A percentile compares a stretch with the other conserved stretches of the same genome.
phyloP scores from a whole-genome alignment of 202 grass and related monocot species.

The Setaria italica region DNA sequence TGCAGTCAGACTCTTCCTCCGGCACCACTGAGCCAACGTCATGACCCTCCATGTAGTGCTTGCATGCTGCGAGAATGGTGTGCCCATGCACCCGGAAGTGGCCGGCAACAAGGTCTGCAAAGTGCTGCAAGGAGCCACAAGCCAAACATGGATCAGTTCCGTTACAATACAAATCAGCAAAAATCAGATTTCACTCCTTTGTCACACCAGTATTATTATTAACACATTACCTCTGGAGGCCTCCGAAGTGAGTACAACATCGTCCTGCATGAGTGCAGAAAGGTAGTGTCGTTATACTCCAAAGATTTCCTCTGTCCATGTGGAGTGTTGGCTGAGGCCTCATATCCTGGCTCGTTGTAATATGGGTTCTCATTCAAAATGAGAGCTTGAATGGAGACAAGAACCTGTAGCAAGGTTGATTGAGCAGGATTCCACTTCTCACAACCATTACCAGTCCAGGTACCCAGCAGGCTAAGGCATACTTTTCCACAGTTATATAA shows the following conservation, averaged over 20 bases:
- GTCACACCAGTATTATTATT: not conserved
- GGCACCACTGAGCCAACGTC: slow-evolving; percentile 66
- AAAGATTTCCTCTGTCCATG: slow-evolving; percentile 38
- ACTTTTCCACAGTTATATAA: slow-evolving; percentile 66
- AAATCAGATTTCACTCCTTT: slow-evolving; percentile 2
- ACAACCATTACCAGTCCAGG: slow-evolving; percentile 64
- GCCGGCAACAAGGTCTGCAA: slow-evolving; percentile 76
- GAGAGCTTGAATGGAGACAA: slow-evolving; percentile 83
- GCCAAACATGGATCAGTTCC: not conserved
- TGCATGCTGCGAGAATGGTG: slow-evolving; percentile 77
- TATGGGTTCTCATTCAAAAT: slow-evolving; percentile 77
- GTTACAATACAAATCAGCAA: not conserved
- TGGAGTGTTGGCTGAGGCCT: slow-evolving; percentile 23
- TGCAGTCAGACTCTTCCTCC: slow-evolving; percentile 33
- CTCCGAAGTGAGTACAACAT: slow-evolving; percentile 70
- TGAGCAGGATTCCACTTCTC: slow-evolving; percentile 67
- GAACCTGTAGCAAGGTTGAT: slow-evolving; percentile 78
- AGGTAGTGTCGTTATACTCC: slow-evolving; percentile 57
- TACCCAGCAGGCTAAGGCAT: slow-evolving; percentile 78
- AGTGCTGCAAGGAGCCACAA: slow-evolving; percentile 65
- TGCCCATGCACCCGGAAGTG: slow-evolving; percentile 68
- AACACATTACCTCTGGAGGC: slow-evolving; percentile 57
- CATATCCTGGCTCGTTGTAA: slow-evolving; percentile 71
- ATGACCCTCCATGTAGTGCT: slow-evolving; percentile 70
- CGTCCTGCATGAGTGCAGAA: slow-evolving; percentile 64